Base-by-base conservation (phyloP, 768 basidiomycete genomes). In the Hericium coralloides region DNA sequence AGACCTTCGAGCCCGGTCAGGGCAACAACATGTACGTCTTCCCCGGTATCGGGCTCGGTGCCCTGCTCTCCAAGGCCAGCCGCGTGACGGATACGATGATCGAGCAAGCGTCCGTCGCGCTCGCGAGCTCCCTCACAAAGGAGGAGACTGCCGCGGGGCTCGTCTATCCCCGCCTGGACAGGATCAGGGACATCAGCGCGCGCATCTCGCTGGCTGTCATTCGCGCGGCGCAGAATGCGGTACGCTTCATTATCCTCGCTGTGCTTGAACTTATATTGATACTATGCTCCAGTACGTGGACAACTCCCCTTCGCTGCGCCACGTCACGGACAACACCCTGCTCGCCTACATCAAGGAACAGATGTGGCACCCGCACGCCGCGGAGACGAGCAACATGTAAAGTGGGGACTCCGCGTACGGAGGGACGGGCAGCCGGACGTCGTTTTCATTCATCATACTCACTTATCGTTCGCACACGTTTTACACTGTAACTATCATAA, bases 21-120 rank as follows among this genome's bases (percentile, higher is more conserved):
- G 92, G 93, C 31, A 97, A 95, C 69, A 98, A 95, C 70, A 93
- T 94, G 89, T 89, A 88, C 69, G 86, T 88, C 66, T 86, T 86
- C 78, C 84, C 83, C 38, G 81, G 89, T 48, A 74, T 92, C 60
- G 93, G 91, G 14, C 76, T 92, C 39, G 91, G 84, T 47, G 77
- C 85, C 9, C 87, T 93, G 66, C 75, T 93, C 49, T 75, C 84
- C 56, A 79, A 83, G 50, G 86, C 83, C n/a, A 73, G 76, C 1
- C 74, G 74, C 23, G 85, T 97, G 47, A 89, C 91, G 4, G 89
- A 93, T 67, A 76, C 76, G 60, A 93, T 98, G 89, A 86, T 97
- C 23, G 92, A 95, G 68, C 87, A 91, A 7, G 81, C 89, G 12
- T 86, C 92, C 4, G 77, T 89, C 41, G 91, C 90, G 5, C 78